Conservation (phyloP, 192 early-diverging fungal species). For the Polychytrium aggregatum region DNA sequence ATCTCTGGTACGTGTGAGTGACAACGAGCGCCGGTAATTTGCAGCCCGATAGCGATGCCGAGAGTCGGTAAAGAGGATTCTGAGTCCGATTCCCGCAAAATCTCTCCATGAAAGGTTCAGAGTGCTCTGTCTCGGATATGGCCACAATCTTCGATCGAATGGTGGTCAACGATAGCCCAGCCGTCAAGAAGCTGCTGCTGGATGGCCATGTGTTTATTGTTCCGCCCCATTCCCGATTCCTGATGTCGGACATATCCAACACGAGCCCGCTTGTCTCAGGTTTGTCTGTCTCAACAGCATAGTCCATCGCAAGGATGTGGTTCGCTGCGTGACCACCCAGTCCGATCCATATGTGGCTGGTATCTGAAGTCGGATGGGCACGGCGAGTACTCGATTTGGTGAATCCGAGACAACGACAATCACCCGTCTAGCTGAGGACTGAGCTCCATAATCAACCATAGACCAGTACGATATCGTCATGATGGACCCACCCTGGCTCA, state of each 20-base stretch:
- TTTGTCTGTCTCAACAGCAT: too few relatives aligned
- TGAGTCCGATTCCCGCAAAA: too few relatives aligned
- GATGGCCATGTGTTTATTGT: constrained; percentile 10
- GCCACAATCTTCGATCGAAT: too few relatives aligned
- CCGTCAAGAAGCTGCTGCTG: constrained; percentile 1
- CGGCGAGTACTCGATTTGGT: constrained; percentile 9
- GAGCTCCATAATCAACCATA: background rate
- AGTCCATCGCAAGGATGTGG: constrained; percentile 4
- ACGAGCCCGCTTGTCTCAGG: background rate
- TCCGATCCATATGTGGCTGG: background rate
- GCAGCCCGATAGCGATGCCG: too few relatives aligned
- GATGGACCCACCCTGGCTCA: constrained; percentile 61
- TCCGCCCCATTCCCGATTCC: constrained; percentile 11
- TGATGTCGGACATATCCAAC: constrained; percentile 16
- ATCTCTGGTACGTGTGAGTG: too few relatives aligned
- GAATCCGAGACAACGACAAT: constrained; percentile 11
- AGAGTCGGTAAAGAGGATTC: too few relatives aligned
- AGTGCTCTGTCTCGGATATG: too few relatives aligned
- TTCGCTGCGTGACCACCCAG: background rate
- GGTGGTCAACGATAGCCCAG: too few relatives aligned
- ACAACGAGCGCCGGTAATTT: too few relatives aligned
- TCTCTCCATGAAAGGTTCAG: too few relatives aligned
- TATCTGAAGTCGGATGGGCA: constrained; percentile 1
- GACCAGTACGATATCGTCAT: constrained; percentile 29
- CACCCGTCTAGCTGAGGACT: background rate